phyloP scores from a whole-genome alignment of 108 stramenopile species.

The Cyclotella choctawhatcheeana region DNA sequence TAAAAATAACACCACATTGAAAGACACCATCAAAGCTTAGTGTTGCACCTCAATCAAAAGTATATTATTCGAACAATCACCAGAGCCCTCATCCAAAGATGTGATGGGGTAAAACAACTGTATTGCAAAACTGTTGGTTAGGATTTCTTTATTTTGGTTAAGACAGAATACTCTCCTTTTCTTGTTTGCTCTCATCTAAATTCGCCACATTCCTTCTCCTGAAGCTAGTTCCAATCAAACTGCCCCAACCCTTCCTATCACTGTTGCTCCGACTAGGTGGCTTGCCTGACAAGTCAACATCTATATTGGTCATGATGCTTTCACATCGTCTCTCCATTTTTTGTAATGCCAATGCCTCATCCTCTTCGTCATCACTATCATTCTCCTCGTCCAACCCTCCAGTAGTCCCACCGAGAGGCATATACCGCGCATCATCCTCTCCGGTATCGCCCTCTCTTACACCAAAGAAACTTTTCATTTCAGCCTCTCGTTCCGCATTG shows the following conservation, averaged over 20 bases:
- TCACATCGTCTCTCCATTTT: conserved; percentile 37
- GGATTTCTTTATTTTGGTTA: too few species aligned
- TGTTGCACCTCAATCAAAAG: too few species aligned
- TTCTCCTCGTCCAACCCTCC: conserved; percentile 33
- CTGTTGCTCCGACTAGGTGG: conserved; percentile 10
- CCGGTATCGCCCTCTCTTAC: conserved; percentile 34
- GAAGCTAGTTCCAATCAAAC: conserved; percentile 38
- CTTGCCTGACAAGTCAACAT: conserved; percentile 47
- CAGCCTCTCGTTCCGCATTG: conserved; percentile 43
- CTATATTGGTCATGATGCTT: conserved; percentile 39
- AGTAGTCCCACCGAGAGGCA: conserved; percentile 48
- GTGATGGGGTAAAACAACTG: too few species aligned
- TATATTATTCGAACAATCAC: too few species aligned
- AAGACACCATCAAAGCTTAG: too few species aligned
- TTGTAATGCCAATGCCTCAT: conserved; percentile 48
- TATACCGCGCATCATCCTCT: conserved; percentile 49
- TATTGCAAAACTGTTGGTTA: too few species aligned
- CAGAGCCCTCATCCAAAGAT: too few species aligned
- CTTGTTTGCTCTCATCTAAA: neutral
- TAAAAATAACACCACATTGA: too few species aligned
- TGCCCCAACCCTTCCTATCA: conserved; percentile 26
- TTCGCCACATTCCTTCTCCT: neutral
- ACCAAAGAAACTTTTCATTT: conserved; percentile 54
- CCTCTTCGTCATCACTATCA: conserved; percentile 44
- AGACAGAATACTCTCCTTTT: conserved; percentile 2